Base-by-base conservation (phyloP, 345 rosid species). In the Mallotus nudiflorus region DNA sequence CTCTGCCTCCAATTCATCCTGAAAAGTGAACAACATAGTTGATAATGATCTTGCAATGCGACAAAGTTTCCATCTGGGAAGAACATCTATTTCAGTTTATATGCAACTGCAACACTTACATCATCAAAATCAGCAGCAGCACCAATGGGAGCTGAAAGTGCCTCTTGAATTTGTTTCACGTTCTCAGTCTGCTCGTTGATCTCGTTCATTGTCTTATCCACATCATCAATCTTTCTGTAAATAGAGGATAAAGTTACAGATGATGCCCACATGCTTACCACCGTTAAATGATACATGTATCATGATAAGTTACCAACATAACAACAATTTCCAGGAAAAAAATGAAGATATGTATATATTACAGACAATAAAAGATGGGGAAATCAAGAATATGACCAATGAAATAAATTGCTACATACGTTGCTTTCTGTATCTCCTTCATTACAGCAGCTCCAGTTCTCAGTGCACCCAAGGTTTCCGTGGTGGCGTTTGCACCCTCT, bases 1-100 rank as follows among this genome's bases (percentile, higher is more conserved):
- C 75, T 93, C 97, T 15, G 91, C 94, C 74, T 88, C 96, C 76
- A 91, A 81, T 76, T 94, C 98, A 83, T 94, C 98, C 98, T 94
- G 86, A 60, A 73, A 53, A 46, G 29, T 5, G 13, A 69, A 65
- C 40, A 37, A n/a, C 46, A 71, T 2, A 53, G 13, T 18, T 56
- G 33, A 5, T 12, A 40, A 35, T 24, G 27, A 14, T 65, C 28
- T 15, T 24, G 20, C 25, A 19, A n/a, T n/a, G n/a, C n/a, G n/a
- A 57, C 18, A 56, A 25, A 4, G 27, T 22, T 46, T n/a, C 18
- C 28, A 58, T 6, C 39, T 14, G 25, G 4, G 0, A 61, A 37
- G 37, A 49, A 27, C 49, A n/a, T n/a, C 5, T 18, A 46, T 44
- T 0, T 54, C n/a, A n/a, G n/a, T n/a, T n/a, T n/a, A n/a, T n/a